Evolutionary conservation across 176 grass and related monocot species (phyloP).

Genomic region (Eragrostis nindensis): DNA sequence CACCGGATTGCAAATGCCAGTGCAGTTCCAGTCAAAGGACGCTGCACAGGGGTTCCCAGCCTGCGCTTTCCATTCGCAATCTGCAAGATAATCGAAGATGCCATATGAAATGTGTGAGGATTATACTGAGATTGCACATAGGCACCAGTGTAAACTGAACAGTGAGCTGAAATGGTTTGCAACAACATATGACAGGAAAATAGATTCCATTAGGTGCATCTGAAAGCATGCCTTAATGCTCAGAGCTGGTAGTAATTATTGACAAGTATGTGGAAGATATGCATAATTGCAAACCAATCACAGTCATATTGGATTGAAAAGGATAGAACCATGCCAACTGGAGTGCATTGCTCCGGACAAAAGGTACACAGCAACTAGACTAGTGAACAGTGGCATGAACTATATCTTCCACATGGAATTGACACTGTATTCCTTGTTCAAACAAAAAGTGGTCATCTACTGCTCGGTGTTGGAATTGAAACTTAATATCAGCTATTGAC

Average conservation of each 20-base stretch:
- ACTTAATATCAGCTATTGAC: background rate
- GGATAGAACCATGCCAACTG: conserved; percentile 12
- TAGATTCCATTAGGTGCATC: background rate
- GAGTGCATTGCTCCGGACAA: background rate
- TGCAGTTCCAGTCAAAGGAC: conserved; percentile 86
- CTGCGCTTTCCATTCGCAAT: conserved; percentile 84
- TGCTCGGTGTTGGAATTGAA: background rate
- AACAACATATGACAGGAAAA: conserved; percentile 13
- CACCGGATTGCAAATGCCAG: conserved; percentile 72
- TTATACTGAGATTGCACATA: background rate
- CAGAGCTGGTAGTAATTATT: conserved; percentile 19
- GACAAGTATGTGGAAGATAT: background rate
- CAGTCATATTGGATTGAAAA: background rate
- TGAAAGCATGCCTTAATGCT: conserved; percentile 20
- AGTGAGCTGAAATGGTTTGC: background rate
- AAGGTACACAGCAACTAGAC: conserved; percentile 15
- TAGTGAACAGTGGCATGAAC: background rate
- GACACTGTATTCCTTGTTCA: background rate
- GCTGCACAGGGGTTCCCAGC: conserved; percentile 72
- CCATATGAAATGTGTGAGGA: background rate
- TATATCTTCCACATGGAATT: background rate
- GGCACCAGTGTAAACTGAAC: background rate
- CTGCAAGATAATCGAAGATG: conserved; percentile 45
- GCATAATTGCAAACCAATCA: background rate
- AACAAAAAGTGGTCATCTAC: conserved; percentile 27